Evolutionary conservation across 495 filamentous ascomycete genomes (phyloP), one percentile per base, ranked within the genome.

Genomic region (Penicillium egyptiacum): DNA sequence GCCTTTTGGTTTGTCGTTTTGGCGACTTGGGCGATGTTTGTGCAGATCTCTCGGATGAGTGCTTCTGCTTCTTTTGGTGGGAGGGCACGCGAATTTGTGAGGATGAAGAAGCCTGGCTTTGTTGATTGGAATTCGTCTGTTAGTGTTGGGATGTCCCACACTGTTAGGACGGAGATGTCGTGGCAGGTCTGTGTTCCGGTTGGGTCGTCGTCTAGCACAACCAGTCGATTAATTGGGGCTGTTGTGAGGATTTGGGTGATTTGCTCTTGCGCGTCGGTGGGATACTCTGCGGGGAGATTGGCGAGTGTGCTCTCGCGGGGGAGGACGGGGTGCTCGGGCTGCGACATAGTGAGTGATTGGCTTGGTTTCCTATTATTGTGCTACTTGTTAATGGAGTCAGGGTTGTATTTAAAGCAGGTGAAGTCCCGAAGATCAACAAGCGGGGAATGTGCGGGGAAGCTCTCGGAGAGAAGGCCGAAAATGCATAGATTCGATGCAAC

Each of bases 111-210:
- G 39, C 81, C 79, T 2, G 49, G 57, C 9, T 63, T 63, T 23
- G 58, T 23, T 22, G 61, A 63, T 12, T 62, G 61, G 55, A 83
- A 75, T 56, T 82, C 79, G 20, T 62, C 45, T 17, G 45, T 58
- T 4, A 83, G 66, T 0, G 76, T 79, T 17, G 60, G 57, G 20
- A 71, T 58, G 48, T 79, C 76, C 77, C 78, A 83, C 14, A 77
- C 75, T n/a, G 80, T 79, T 37, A 84, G 70, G n/a, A 84, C 79
- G 55, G 69, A 67, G 59, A 84, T 80, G 50, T 80, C 73, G 46
- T 84, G 80, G 63, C 80, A 82, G 49, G 81, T 83, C 62, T 83
- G 80, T 1, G 81, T 84, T 16, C 80, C 80, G 10, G 80, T 83
- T 46, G 80, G 80, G 53, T 83, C 81, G 53, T 83, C 80, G 43